Conservation (phyloP, 352 stramenopile genomes). For the Phytopythium oedochilum region DNA sequence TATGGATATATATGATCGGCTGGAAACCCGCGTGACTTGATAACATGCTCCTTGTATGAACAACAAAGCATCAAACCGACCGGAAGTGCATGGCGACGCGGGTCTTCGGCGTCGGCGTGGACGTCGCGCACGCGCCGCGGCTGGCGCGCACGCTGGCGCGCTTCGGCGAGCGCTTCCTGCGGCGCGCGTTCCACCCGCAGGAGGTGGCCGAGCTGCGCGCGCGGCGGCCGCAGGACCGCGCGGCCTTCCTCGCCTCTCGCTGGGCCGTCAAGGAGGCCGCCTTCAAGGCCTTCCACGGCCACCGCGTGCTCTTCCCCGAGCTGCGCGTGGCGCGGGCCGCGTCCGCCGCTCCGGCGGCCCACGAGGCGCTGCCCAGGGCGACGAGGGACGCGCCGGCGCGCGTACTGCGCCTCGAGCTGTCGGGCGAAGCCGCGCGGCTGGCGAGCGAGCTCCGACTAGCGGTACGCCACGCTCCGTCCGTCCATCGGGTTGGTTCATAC, state of each 20-base stretch:
- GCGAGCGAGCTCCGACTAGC: constrained; percentile 44
- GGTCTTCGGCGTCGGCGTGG: constrained; percentile 70
- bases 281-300: constrained; percentile 80
- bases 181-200: constrained; percentile 46
- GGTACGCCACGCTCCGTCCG: no score
- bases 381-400: constrained; percentile 24
- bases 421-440: constrained; percentile 45
- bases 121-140: constrained; percentile 58
- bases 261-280: constrained; percentile 83
- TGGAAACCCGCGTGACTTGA: no score
- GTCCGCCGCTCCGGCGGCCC: not conserved
- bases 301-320: constrained; percentile 76
- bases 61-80: no score
- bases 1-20: no score
- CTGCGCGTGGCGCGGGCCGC: constrained; percentile 27
- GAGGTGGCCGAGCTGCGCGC: constrained; percentile 65
- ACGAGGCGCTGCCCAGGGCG: constrained; percentile 19
- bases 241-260: constrained; percentile 66
- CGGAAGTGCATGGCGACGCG: constrained; percentile 8
- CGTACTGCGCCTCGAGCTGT: constrained; percentile 49
- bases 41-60: no score
- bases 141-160: constrained; percentile 43
- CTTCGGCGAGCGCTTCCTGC: constrained; percentile 64
- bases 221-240: constrained; percentile 24
- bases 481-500: no score